A percentile compares a stretch with the other conserved stretches of the same genome.
phyloP scores from a whole-genome alignment of 352 stramenopile genomes.

The Pythium scleroteichum region DNA sequence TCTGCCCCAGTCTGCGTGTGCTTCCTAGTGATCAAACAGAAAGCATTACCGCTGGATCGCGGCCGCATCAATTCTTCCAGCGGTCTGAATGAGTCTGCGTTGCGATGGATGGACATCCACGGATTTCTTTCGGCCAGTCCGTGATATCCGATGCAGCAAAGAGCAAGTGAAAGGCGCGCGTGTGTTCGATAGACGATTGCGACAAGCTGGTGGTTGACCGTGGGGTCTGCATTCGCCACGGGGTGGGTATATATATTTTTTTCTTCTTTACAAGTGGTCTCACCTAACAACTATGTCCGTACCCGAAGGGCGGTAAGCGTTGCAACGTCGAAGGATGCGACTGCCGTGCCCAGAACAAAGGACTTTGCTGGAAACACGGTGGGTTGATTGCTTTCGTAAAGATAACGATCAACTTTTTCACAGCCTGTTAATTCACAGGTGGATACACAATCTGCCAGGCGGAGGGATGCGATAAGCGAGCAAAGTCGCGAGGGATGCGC shows the following conservation, averaged over 20 bases:
- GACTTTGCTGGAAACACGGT: constrained; percentile 56
- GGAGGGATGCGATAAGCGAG: constrained; percentile 29
- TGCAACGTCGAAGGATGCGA: constrained; percentile 54
- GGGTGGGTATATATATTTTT: constrained; percentile 15
- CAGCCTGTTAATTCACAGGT: neutral
- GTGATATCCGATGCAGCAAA: constrained; percentile 13
- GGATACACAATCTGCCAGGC: constrained; percentile 39
- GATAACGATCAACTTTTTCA: no score
- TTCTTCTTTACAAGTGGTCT: neutral
- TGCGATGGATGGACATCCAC: no score
- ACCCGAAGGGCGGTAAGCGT: constrained; percentile 40
- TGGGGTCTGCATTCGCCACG: constrained; percentile 36
- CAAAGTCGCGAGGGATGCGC: constrained; percentile 28
- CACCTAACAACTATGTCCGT: constrained; percentile 1
- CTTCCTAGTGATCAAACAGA: no score
- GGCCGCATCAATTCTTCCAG: no score
- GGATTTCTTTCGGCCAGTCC: no score
- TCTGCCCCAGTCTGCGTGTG: no score
- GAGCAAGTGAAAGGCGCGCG: constrained; percentile 44
- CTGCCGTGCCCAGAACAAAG: constrained; percentile 53
- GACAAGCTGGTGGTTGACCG: constrained; percentile 62
- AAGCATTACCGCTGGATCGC: no score
- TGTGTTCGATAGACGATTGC: constrained; percentile 45
- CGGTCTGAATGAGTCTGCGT: no score
- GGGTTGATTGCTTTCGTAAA: neutral